Conservation (phyloP, 495 filamentous ascomycete species). For the Mycothermus thermophilus region DNA sequence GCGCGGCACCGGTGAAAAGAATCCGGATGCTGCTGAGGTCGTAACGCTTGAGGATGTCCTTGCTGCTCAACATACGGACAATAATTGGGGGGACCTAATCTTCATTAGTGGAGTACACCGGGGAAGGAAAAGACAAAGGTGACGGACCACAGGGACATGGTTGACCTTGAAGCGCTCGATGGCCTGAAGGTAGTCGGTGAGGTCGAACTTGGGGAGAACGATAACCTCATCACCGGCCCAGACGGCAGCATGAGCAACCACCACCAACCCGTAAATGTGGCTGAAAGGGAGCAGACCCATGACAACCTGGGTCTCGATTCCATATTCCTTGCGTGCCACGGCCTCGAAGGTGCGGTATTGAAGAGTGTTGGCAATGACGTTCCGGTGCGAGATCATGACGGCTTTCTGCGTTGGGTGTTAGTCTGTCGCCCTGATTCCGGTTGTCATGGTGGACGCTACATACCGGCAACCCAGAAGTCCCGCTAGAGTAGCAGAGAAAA, state of each 20-base stretch:
- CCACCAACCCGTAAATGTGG: conserved; percentile 77
- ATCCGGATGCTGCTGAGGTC: conserved; percentile 55
- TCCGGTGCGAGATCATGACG: conserved; percentile 81
- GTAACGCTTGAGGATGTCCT: conserved; percentile 48
- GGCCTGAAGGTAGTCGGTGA: conserved; percentile 46
- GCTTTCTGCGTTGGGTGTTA: too few relatives aligned
- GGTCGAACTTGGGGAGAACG: conserved; percentile 75
- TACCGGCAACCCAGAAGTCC: conserved; percentile 76
- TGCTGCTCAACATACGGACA: conserved; percentile 61
- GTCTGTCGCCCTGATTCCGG: too few relatives aligned
- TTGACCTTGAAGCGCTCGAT: conserved; percentile 65
- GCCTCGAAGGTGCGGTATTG: conserved; percentile 47
- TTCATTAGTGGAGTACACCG: too few relatives aligned
- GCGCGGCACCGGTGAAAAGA: conserved; percentile 73
- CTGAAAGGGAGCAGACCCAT: conserved; percentile 71
- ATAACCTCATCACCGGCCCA: conserved; percentile 69
- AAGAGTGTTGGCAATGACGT: conserved; percentile 74
- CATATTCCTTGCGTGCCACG: conserved; percentile 21
- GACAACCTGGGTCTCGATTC: conserved; percentile 41
- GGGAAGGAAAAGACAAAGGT: too few relatives aligned
- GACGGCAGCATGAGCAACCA: conserved; percentile 52
- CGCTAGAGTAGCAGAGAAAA: conserved; percentile 81
- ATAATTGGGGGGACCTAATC: conserved; percentile 62
- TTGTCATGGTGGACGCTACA: too few relatives aligned
- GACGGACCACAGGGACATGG: conserved; percentile 48